These are phyloP conservation scores for Neolentinus lepideus DNA, from an alignment of 1,284 basidiomycete species.

Conservation along the genomic window DNA sequence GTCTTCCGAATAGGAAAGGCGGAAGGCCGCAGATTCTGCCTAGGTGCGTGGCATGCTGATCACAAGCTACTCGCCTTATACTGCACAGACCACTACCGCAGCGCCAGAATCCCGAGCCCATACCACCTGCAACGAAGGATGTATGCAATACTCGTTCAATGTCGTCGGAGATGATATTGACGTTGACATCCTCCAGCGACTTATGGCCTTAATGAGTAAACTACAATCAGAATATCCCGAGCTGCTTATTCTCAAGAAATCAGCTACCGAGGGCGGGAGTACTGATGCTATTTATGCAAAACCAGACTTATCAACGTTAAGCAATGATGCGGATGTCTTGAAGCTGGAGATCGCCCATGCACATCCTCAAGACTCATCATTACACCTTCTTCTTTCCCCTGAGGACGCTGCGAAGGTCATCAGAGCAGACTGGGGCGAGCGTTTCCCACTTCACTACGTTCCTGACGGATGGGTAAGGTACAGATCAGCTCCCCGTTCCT, in stretches of 20 bases:
- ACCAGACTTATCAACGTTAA: not conserved
- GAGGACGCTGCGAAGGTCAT: not conserved
- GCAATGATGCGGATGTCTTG: not conserved
- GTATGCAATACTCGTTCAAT: not conserved
- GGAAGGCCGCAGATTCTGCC: not conserved
- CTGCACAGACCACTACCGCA: not conserved
- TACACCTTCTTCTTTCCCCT: not conserved
- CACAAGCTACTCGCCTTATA: not conserved
- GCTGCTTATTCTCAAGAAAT: not conserved
- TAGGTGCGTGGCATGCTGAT: not conserved
- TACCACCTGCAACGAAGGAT: not conserved
- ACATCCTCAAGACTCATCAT: not conserved
- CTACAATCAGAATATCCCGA: not conserved
- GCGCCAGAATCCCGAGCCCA: not conserved
- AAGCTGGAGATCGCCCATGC: not conserved
- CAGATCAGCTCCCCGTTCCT: not conserved
- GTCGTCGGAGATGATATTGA: not conserved
- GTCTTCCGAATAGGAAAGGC: not conserved
- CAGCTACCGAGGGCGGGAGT: not conserved
- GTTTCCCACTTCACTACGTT: not conserved
- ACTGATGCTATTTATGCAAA: not conserved
- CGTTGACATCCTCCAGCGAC: not conserved
- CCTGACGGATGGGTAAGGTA: not conserved
- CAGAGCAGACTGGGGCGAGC: not conserved
- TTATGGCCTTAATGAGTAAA: not conserved